A percentile compares a stretch with the other conserved stretches of the same genome.
Conservation (phyloP, 805 yeast species). For the Schizosaccharomyces octosporus region DNA sequence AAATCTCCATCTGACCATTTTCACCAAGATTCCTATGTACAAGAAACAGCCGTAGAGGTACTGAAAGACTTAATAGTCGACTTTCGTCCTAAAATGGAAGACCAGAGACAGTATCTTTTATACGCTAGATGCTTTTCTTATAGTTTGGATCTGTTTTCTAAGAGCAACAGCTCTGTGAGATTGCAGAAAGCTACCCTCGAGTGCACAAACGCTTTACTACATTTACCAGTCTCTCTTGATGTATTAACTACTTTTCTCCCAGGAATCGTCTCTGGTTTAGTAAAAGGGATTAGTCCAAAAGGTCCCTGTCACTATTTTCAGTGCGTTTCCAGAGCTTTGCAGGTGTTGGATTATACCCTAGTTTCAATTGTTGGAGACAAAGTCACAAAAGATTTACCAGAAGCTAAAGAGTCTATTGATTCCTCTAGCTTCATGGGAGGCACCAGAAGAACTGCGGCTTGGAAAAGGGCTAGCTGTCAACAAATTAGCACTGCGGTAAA, state of each 20-base stretch:
- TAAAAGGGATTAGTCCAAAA: slow-evolving; percentile 15
- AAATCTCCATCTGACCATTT: neutral
- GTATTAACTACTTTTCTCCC: slow-evolving; percentile 12
- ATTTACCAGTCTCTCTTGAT: slow-evolving; percentile 5
- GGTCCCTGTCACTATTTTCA: neutral
- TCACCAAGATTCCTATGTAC: neutral
- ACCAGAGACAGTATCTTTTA: neutral
- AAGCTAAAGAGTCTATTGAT: neutral
- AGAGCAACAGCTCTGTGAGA: slow-evolving; percentile 1
- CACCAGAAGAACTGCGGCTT: neutral
- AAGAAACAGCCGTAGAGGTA: neutral
- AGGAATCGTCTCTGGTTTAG: slow-evolving; percentile 14
- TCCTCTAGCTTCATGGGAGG: neutral
- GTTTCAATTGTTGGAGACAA: neutral
- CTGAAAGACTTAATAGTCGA: neutral
- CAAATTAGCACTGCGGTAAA: neutral
- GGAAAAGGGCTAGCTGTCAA: neutral
- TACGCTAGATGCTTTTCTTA: slow-evolving; percentile 1
- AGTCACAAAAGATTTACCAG: neutral
- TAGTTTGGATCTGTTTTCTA: slow-evolving; percentile 1
- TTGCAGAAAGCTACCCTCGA: neutral
- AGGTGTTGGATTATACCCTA: neutral
- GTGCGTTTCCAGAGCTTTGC: neutral
- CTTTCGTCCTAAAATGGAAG: neutral
- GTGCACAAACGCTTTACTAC: neutral